These are phyloP conservation scores for Cenococcum geophilum DNA, from an alignment of 495 filamentous ascomycete species.

Conservation along the genomic window DNA sequence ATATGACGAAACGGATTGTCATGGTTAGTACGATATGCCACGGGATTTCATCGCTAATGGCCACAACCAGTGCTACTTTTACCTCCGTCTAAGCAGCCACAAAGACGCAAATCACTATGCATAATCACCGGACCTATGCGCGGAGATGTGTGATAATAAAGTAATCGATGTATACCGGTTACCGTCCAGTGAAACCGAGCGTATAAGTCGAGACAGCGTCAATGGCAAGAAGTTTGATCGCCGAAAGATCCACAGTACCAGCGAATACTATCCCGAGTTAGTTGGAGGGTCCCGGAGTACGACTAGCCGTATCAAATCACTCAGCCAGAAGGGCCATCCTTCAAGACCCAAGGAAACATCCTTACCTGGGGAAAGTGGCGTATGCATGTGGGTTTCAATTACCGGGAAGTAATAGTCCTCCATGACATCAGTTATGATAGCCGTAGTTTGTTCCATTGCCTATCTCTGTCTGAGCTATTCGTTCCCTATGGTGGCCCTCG, in stretches of 20 bases:
- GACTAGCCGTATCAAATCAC: constrained; percentile 24
- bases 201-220: constrained; percentile 1
- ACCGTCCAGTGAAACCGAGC: constrained; percentile 5
- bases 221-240: constrained; percentile 8
- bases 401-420: constrained; percentile 35
- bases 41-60: background rate
- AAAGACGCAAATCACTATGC: constrained; percentile 21
- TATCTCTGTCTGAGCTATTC: constrained; percentile 71
- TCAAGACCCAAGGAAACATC: constrained; percentile 23
- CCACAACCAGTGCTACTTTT: constrained; percentile 18
- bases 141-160: constrained; percentile 17
- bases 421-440: constrained; percentile 56
- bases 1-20: constrained; percentile 36
- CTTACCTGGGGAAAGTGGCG: constrained; percentile 40
- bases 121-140: constrained; percentile 18
- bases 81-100: constrained; percentile 18
- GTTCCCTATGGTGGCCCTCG: constrained; percentile 48
- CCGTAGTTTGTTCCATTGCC: constrained; percentile 60
- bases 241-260: constrained; percentile 16
- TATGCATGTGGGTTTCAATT: constrained; percentile 36
- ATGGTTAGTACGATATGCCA: constrained; percentile 13
- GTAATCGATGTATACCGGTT: constrained; percentile 16
- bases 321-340: constrained; percentile 34
- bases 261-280: constrained; percentile 26
- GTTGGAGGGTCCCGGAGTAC: background rate